A percentile compares a stretch with the other conserved stretches of the same genome.
phyloP scores from a whole-genome alignment of 2,329 filamentous ascomycete species.

The Rhynchosporium secalis region DNA sequence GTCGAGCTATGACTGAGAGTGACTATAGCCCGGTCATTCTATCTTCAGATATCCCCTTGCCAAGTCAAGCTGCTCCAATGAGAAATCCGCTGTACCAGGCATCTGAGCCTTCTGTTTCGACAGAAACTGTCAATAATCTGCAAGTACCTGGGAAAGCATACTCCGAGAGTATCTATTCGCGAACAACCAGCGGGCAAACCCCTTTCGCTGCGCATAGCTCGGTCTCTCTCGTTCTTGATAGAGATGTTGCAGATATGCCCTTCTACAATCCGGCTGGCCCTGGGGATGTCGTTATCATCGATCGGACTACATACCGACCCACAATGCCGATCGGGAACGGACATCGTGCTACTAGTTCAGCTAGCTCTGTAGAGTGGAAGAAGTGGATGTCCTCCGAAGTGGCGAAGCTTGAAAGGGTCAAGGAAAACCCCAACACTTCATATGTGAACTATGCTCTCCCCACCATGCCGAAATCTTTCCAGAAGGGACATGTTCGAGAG shows the following conservation, averaged over 20 bases:
- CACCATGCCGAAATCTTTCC: slow-evolving; percentile 36
- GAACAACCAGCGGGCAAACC: slow-evolving; percentile 37
- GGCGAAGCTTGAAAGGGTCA: slow-evolving; percentile 46
- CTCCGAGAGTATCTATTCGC: slow-evolving; percentile 39
- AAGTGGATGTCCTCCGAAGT: slow-evolving; percentile 54
- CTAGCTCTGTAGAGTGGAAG: slow-evolving; percentile 56
- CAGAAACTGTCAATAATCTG: background rate
- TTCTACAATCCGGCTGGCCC: slow-evolving; percentile 24
- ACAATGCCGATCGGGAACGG: slow-evolving; percentile 24
- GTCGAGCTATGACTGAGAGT: slow-evolving; percentile 46
- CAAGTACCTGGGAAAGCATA: slow-evolving; percentile 26
- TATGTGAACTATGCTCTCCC: slow-evolving; percentile 35
- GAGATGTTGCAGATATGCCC: slow-evolving; percentile 17
- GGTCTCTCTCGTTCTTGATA: slow-evolving; percentile 23
- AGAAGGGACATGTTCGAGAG: slow-evolving; percentile 49
- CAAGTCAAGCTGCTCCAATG: background rate
- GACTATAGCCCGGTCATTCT: slow-evolving; percentile 21
- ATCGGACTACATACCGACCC: slow-evolving; percentile 38
- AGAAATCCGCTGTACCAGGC: slow-evolving; percentile 22
- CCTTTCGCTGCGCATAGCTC: slow-evolving; percentile 27
- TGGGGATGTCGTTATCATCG: slow-evolving; percentile 43
- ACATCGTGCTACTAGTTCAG: slow-evolving; percentile 45
- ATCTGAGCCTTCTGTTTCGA: slow-evolving; percentile 2
- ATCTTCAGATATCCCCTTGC: slow-evolving; percentile 5
- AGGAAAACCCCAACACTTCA: slow-evolving; percentile 27